Evolutionary conservation across 495 filamentous ascomycete genomes (phyloP).

Genomic region (Tuber magnatum): DNA sequence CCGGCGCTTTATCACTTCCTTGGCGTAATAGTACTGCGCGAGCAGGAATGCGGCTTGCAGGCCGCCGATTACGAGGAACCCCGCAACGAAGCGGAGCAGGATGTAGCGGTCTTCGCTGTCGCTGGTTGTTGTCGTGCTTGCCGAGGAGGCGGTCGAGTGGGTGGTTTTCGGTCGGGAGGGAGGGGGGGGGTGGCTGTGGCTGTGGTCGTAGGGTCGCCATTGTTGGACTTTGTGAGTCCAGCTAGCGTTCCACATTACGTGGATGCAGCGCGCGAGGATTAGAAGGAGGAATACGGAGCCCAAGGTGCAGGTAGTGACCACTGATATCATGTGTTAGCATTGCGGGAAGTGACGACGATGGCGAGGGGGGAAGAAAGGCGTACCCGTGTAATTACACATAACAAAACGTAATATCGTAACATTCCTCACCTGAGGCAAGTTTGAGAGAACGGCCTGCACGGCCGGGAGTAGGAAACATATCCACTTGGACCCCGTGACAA

Average conservation of each 20-base stretch:
- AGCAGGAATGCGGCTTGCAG: constrained; percentile 35
- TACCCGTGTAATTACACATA: constrained; percentile 28
- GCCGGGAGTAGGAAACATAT: constrained; percentile 28
- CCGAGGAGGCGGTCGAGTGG: constrained; percentile 7
- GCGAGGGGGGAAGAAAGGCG: not conserved
- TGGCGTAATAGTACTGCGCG: constrained; percentile 28
- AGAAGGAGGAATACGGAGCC: constrained; percentile 32
- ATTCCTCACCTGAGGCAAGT: constrained; percentile 11
- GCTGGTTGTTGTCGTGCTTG: not conserved
- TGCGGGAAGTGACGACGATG: not conserved
- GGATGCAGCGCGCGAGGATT: constrained; percentile 21
- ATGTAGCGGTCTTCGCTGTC: constrained; percentile 30
- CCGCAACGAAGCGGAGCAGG: constrained; percentile 27
- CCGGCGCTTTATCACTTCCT: constrained; percentile 4
- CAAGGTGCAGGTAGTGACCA: constrained; percentile 28
- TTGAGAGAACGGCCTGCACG: constrained; percentile 20
- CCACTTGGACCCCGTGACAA: constrained; percentile 28
- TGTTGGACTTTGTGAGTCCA: constrained; percentile 17
- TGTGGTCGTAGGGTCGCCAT: constrained; percentile 29
- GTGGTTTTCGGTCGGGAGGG: constrained; percentile 1
- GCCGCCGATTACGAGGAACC: constrained; percentile 28
- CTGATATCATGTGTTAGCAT: constrained; percentile 12
- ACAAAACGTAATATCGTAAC: constrained; percentile 18
- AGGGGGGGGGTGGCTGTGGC: not conserved
- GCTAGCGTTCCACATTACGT: constrained; percentile 23